Evolutionary conservation across 495 filamentous ascomycete genomes (phyloP), one percentile per base, ranked within the genome.

Genomic region (Podospora sp.): DNA sequence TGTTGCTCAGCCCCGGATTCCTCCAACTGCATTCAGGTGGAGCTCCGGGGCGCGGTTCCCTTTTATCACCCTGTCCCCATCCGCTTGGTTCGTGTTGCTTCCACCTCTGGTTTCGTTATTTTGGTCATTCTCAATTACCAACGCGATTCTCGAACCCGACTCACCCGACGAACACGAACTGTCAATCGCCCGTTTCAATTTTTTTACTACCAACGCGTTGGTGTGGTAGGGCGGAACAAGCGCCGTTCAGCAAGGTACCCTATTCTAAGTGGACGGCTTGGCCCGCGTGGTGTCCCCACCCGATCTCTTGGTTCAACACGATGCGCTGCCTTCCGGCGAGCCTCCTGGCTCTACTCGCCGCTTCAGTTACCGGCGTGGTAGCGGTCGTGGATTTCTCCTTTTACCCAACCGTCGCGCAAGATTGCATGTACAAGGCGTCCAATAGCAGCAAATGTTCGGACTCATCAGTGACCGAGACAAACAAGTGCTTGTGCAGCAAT

Each of bases 401-500:
- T 50, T 84, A 83, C 68, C 82, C 82, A 0, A 11, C 68, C 56
- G 65, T 60, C 46, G 74, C 82, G 1, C 80, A 79, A 46, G 35
- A 70, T 50, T 84, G 82, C 56, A 66, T 83, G 22, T 72, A 69
- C 69, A 22, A 74, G 29, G 71, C 80, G 20, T 74, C 80, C 9
- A 64, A 74, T 49, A 14, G 58, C 7, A 76, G 73, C 60, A 52
- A 70, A 24, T 82, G 82, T 62, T 33, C 29, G 29, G 62, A 67
- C 22, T 72, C 63, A 14, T 74, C 77, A 1, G 76, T 76, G 0
- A 5, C 59, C 11, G 71, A 74, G 29, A 69, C 79, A n/a, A 84
- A 83, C 60, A 51, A 68, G 6, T 84, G 82, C 29, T 67, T 84
- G 0, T 84, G 82, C 64, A 69, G 61, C 63, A 83, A 83, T 68